A percentile compares a stretch with the other conserved stretches of the same genome.
phyloP scores from a whole-genome alignment of 169 alveolate genomes.

The Cryptosporidium felis region DNA sequence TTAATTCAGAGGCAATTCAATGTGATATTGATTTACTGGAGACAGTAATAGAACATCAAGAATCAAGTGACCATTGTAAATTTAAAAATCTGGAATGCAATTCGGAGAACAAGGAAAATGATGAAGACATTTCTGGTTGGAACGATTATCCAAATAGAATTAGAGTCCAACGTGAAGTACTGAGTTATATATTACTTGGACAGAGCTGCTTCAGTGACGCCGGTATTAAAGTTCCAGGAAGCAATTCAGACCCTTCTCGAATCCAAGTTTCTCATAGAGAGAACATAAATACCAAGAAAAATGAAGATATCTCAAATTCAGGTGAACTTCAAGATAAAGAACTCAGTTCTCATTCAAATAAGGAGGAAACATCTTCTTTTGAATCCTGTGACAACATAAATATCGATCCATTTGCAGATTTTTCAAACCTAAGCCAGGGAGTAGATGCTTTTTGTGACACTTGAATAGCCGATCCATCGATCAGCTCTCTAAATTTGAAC shows the following conservation, averaged over 20 bases:
- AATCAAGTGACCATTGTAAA: not conserved
- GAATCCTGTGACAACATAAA: not conserved
- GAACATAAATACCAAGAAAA: not conserved
- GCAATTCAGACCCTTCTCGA: too few species aligned
- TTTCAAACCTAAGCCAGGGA: not conserved
- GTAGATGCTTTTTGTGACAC: not conserved
- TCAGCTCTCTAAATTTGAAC: not conserved
- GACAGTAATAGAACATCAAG: constrained; percentile 57
- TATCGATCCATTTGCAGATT: constrained; percentile 57
- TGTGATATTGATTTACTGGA: constrained; percentile 47
- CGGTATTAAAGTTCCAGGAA: too few species aligned
- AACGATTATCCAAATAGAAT: not conserved
- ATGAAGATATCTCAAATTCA: not conserved
- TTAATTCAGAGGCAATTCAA: constrained; percentile 27
- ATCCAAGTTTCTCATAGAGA: not conserved
- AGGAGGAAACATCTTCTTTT: not conserved
- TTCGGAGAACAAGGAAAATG: too few species aligned
- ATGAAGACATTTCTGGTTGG: constrained; percentile 26
- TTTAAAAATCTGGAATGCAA: too few species aligned
- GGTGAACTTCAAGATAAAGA: not conserved
- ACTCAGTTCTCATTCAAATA: not conserved
- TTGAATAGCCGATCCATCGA: not conserved
- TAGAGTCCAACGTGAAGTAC: constrained; percentile 29
- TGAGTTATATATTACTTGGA: constrained; percentile 40
- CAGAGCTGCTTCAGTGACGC: too few species aligned